Evolutionary conservation across 768 basidiomycete species (phyloP), one percentile per base, ranked within the genome.

Genomic region (Leccinum pellstonianum): DNA sequence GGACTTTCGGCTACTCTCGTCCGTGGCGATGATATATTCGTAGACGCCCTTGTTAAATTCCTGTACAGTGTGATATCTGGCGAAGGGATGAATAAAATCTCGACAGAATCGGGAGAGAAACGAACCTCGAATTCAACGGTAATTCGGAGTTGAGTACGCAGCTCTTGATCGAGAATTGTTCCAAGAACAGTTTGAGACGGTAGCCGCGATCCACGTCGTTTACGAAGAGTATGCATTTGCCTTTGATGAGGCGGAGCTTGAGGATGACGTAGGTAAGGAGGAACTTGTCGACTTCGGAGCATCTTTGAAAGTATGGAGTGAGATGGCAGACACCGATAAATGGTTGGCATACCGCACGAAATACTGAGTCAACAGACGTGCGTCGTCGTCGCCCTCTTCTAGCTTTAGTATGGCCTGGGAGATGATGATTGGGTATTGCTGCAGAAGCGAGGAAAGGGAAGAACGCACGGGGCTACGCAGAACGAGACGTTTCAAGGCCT

Each of bases 11-110:
- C 85, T 84, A 58, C 85, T 86, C 75, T 98, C 97, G 69, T 98
- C 96, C 10, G 95, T 96, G 1, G 97, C 97, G 56, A 99, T 97
- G 63, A 98, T 94, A 72, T 98, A 98, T 71, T 99, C 95, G 67
- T 98, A 98, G 8, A 97, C 93, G 2, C 97, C 97, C 66, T 93
- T 91, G 75, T 99, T 99, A 70, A 99, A 99, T 74, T 98, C 97
- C 67, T 99, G 95, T 1, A 99, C 97, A 2, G 90, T 89, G 68
- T 99, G 97, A 68, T 95, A 97, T 73, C 93, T 94, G 14, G 38
- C 21, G 1, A 4, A 7, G 27, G 14, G 50, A 51, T 69, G 29
- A 68, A 64, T 27, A 0, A 46, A 21, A 10, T 54, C 21, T n/a
- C 7, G 6, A 12, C 3, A 53, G 19, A n/a, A 14, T 4, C 3